A percentile compares a stretch with the other conserved stretches of the same genome.
phyloP scores from a whole-genome alignment of 2,329 filamentous ascomycete genomes.

The Aspergillus sp. region DNA sequence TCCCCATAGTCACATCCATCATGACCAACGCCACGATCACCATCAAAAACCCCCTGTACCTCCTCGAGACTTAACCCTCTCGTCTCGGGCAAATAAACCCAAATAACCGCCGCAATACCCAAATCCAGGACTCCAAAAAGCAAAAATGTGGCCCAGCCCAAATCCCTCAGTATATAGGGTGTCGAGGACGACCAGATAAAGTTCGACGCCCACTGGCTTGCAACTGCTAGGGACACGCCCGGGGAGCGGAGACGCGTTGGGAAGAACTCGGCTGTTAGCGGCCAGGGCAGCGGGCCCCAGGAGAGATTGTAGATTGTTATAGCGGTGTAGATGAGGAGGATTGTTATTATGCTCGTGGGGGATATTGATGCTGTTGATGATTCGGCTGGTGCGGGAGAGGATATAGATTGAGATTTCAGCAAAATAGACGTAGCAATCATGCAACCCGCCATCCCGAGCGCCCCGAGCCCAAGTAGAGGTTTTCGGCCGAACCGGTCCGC shows the following conservation, averaged over 20 bases:
- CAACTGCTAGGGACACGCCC: constrained; percentile 40
- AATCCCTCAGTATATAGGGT: constrained; percentile 45
- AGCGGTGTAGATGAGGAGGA: constrained; percentile 57
- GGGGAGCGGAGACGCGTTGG: constrained; percentile 40
- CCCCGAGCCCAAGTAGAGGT: constrained; percentile 51
- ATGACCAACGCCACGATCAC: background rate
- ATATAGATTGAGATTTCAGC: constrained; percentile 38
- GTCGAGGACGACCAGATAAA: constrained; percentile 44
- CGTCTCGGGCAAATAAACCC: constrained; percentile 55
- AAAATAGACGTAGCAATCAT: constrained; percentile 50
- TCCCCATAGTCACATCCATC: background rate
- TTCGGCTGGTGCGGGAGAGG: constrained; percentile 24
- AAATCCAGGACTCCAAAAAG: constrained; percentile 46
- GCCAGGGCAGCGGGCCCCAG: constrained; percentile 43
- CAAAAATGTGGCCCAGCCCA: constrained; percentile 50
- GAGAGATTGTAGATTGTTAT: constrained; percentile 48
- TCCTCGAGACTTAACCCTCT: constrained; percentile 56
- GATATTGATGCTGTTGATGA: constrained; percentile 5
- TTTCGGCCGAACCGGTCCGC: constrained; percentile 54
- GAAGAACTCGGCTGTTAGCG: constrained; percentile 41
- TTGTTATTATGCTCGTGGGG: constrained; percentile 48
- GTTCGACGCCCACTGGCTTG: constrained; percentile 43
- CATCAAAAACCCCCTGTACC: constrained; percentile 55
- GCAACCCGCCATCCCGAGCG: constrained; percentile 44
- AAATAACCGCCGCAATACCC: constrained; percentile 49